Percentiles rank a stretch among this genome's conserved stretches.
phyloP scores from a whole-genome alignment of 2,329 filamentous ascomycete species.

The Penicillium sp. region DNA sequence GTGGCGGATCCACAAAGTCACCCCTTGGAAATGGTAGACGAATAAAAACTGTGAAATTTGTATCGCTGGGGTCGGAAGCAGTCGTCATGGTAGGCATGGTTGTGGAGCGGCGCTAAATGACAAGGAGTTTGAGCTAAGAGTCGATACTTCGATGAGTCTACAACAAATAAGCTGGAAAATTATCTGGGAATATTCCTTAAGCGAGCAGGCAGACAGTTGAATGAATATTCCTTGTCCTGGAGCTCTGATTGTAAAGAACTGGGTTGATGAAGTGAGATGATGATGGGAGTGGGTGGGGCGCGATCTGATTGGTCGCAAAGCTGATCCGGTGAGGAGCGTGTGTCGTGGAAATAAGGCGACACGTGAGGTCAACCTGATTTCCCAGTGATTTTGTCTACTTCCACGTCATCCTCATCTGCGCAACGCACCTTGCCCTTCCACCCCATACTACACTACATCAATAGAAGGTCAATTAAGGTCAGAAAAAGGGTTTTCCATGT shows the following conservation, averaged over 20 bases:
- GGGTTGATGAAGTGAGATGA: constrained; percentile 3
- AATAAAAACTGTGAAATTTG: constrained; percentile 66
- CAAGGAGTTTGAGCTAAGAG: neutral
- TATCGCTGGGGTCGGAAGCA: constrained; percentile 5
- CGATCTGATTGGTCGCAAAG: constrained; percentile 7
- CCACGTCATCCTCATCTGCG: no score
- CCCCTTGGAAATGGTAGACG: constrained; percentile 82
- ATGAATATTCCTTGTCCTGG: no score
- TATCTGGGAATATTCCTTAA: no score
- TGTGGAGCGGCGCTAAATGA: constrained; percentile 4
- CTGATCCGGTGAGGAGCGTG: neutral
- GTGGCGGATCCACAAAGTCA: constrained; percentile 83
- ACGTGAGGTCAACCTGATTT: no score
- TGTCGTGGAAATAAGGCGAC: neutral
- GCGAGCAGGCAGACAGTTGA: no score
- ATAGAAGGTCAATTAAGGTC: no score
- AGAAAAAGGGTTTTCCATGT: no score
- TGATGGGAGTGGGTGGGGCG: constrained; percentile 3
- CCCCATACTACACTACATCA: no score
- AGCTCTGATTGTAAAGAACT: neutral
- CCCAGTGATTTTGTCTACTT: no score
- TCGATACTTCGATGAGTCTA: no score
- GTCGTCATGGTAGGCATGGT: constrained; percentile 10
- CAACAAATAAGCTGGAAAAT: no score
- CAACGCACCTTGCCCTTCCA: no score